Evolutionary conservation across 495 filamentous ascomycete species (phyloP), one percentile per base, ranked within the genome.

Genomic region (Talaromyces thailandensis): DNA sequence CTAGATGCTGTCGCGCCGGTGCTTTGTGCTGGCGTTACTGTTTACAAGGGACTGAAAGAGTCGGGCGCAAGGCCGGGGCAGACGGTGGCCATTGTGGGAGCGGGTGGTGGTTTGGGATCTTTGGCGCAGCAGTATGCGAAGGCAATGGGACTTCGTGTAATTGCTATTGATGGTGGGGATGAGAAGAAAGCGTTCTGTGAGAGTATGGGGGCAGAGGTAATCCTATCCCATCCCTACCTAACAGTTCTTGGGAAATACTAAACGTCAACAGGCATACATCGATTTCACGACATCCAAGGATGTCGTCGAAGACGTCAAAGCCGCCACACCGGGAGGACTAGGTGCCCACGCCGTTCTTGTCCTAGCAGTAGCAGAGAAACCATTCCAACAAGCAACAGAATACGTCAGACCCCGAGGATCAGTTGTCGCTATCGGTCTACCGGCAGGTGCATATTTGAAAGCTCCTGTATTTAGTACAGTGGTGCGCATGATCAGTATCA

Each of bases 21-120:
- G 53, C 83, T 96, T 8, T 94, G 90, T 70, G 92, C 90, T 58
- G 92, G 92, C 69, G 86, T 96, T 70, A 96, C 92, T 26, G 92
- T 94, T 64, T 96, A 96, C 81, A 96, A 95, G 76, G 92, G 89
- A 18, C 71, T 96, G 52, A 96, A 96, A 76, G 90, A 93, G 72
- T 89, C 89, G 2, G 84, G 84, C 12, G 86, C 79, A 0, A 74
- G 82, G 2, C 84, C 91, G 0, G 92, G 92, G 31, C 84, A 94
- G 73, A 86, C 80, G 24, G 85, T 96, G 8, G 91, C 89, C 64
- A 88, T 96, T 64, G 90, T 93, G 55, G 92, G 92, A 62, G 92
- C 91, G 8, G 92, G 91, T 24, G 92, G 92, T 70, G 92, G 92
- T 18, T 79, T 96, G 26, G 92, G 92, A 16, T 86, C 83, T 64